Conservation (phyloP, 2,329 filamentous ascomycete genomes). For the Aspergillus awamori region DNA sequence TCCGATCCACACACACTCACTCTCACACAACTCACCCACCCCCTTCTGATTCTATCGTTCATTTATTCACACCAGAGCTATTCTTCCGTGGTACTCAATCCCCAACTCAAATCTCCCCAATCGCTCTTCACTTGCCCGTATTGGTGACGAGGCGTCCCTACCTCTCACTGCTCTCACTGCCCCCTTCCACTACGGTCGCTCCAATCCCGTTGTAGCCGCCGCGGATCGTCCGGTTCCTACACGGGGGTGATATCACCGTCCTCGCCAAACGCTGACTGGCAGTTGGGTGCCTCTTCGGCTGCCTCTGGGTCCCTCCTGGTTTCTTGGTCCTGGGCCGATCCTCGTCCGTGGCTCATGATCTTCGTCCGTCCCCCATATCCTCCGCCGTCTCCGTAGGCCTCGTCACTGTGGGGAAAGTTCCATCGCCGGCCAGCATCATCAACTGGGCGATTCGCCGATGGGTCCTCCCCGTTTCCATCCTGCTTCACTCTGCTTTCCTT, state of each 20-base stretch:
- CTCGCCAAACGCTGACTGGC: not conserved
- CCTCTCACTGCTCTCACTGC: not conserved
- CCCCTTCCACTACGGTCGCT: not conserved
- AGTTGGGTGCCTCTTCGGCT: not conserved
- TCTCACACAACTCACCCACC: not conserved
- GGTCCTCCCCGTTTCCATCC: slow-evolving; percentile 17
- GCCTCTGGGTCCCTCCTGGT: not conserved
- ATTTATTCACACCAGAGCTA: not conserved
- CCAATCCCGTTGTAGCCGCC: slow-evolving; percentile 4
- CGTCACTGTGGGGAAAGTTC: slow-evolving; percentile 28
- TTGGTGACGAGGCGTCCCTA: not conserved
- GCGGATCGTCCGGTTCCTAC: slow-evolving; percentile 6
- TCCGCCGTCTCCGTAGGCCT: slow-evolving; percentile 28
- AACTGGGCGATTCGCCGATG: slow-evolving; percentile 14
- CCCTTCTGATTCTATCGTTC: not conserved
- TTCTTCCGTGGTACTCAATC: not conserved
- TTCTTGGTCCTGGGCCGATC: slow-evolving; percentile 8
- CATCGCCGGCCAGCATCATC: slow-evolving; percentile 11
- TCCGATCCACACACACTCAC: not conserved
- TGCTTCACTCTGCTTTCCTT: slow-evolving; percentile 9
- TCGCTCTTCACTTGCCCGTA: not conserved
- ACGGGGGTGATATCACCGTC: slow-evolving; percentile 8
- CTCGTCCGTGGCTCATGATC: slow-evolving; percentile 23
- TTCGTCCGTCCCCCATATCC: slow-evolving; percentile 21
- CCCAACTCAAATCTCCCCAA: not conserved